Base-by-base conservation (phyloP, 371 early-diverging fungal species). In the Neoconidiobolus thromboides region DNA sequence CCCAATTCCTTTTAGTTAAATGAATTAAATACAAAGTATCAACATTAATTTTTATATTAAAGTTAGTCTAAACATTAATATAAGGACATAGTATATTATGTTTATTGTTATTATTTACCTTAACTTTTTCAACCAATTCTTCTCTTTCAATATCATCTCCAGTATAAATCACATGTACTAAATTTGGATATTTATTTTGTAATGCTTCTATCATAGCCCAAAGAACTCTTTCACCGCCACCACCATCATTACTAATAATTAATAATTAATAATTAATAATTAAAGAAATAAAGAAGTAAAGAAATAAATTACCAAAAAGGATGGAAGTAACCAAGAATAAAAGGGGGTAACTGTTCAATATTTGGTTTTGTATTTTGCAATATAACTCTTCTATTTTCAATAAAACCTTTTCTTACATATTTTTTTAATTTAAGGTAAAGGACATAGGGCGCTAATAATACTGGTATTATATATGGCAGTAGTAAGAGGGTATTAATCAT, bases 181-280 rank as follows among this genome's bases (percentile, higher is more conserved):
- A 74, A 61, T 82, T 67, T 2, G 79, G 77, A 55, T 80, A 82
- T 12, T 75, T 64, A 36, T 64, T 63, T 62, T 85, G 87, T 48
- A 93, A 71, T 36, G 81, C 84, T 38, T 83, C 73, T 49, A 97
- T 78, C 12, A 83, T 81, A 0, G 81, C 78, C 94, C 95, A 97
- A 2, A 97, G 72, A 0, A 97, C 98, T 10, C 94, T 78, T 64
- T 97, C 97, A 10, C 97, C 97, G 26, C 97, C 97, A 38, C 96
- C 96, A 44, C 93, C 91, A 1, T 83, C 86, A 70, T 88, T 85
- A 64, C 89, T 86, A 66, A 43, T 39, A 26, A 26, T 26, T 26
- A 26, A 26, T 26, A 26, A 26, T 26, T 26, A 26, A 26, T 26
- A 26, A 26, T 26, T 26, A 26, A 26, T 26, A 26, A 26, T 26